Evolutionary conservation across 495 filamentous ascomycete genomes (phyloP).

Genomic region (Massariosphaeria phaeospora): DNA sequence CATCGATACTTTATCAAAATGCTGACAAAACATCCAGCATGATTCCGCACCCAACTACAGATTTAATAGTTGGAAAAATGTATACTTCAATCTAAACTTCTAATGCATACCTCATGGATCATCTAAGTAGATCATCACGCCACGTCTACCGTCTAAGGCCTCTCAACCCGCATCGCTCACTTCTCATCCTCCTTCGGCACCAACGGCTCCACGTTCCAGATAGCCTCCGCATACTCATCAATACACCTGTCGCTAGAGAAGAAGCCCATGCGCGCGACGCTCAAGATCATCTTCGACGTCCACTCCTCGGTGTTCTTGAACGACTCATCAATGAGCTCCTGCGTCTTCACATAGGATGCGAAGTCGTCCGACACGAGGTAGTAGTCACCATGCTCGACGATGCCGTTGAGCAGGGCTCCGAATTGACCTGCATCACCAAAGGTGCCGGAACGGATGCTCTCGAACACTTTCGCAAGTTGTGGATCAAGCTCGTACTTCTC

Average conservation of each 20-base stretch:
- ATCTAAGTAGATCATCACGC: no score
- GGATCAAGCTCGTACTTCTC: slow-evolving; percentile 71
- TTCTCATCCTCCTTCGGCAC: slow-evolving; percentile 32
- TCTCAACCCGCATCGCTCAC: no score
- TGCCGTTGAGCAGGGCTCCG: slow-evolving; percentile 70
- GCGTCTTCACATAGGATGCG: slow-evolving; percentile 84
- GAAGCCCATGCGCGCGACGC: slow-evolving; percentile 91
- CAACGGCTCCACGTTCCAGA: slow-evolving; percentile 92
- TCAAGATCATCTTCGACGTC: slow-evolving; percentile 81
- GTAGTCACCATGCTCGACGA: slow-evolving; percentile 91
- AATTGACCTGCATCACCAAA: slow-evolving; percentile 78
- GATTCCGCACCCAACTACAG: no score
- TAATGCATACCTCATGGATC: no score
- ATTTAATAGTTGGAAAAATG: no score
- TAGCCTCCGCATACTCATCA: slow-evolving; percentile 92
- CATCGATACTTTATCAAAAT: no score
- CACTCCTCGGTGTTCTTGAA: slow-evolving; percentile 89
- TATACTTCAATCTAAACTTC: no score
- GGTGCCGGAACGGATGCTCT: slow-evolving; percentile 64
- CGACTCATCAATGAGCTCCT: slow-evolving; percentile 80
- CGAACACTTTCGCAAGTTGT: slow-evolving; percentile 72
- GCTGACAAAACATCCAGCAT: no score
- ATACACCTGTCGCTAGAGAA: slow-evolving; percentile 96
- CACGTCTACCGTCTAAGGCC: no score
- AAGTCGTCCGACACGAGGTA: slow-evolving; percentile 98